A percentile compares a stretch with the other conserved stretches of the same genome.
These are phyloP conservation scores for Dalbergia cultrata DNA, from an alignment of 306 rosid species.

Conservation along the genomic window DNA sequence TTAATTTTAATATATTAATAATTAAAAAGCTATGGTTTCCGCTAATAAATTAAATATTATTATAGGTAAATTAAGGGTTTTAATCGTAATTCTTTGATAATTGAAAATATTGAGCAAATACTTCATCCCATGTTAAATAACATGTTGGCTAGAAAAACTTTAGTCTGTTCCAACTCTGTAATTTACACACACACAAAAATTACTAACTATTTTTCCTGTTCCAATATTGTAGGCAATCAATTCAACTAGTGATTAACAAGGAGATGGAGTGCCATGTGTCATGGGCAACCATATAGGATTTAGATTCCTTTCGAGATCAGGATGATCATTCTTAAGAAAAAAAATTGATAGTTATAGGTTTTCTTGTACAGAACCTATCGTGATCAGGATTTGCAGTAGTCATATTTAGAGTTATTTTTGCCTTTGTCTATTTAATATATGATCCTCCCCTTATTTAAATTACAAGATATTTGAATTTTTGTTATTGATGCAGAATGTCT, in stretches of 20 bases:
- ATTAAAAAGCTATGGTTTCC: too few relatives aligned
- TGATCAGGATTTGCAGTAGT: not conserved
- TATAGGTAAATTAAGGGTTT: too few relatives aligned
- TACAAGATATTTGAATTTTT: not conserved
- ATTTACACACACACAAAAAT: not conserved
- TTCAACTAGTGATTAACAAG: conserved; percentile 35
- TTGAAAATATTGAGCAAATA: too few relatives aligned
- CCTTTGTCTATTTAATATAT: not conserved
- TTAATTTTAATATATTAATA: too few relatives aligned
- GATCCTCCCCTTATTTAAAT: not conserved
- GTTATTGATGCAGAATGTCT: not conserved
- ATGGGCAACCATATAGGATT: not conserved
- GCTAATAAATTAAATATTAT: too few relatives aligned
- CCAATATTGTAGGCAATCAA: conserved; percentile 41
- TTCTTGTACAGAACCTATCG: not conserved
- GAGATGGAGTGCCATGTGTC: not conserved
- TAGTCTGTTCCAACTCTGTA: too few relatives aligned
- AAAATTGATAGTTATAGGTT: not conserved
- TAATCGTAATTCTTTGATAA: too few relatives aligned
- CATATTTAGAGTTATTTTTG: not conserved
- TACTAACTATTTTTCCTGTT: not conserved
- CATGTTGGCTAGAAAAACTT: too few relatives aligned
- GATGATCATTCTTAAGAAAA: too few relatives aligned
- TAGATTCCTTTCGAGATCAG: not conserved
- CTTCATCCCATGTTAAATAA: too few relatives aligned